Conservation (phyloP, 495 filamentous ascomycete genomes). For the Hyaloscypha finlandica region DNA sequence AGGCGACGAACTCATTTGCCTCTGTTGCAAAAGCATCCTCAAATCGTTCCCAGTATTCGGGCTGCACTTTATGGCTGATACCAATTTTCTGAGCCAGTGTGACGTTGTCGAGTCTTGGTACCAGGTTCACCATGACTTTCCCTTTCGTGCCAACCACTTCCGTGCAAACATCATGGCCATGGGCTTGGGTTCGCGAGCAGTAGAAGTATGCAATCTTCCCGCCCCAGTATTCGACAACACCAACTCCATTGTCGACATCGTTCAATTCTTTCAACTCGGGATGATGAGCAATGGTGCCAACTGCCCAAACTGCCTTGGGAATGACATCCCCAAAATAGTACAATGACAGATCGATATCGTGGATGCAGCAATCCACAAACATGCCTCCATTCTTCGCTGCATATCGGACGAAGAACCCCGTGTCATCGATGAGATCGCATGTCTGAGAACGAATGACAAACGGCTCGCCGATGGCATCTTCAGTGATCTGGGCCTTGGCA, state of each 20-base stretch:
- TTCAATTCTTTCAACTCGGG: constrained; percentile 34
- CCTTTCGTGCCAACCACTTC: constrained; percentile 39
- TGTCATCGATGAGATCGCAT: constrained; percentile 44
- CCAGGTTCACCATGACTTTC: constrained; percentile 37
- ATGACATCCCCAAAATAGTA: constrained; percentile 43
- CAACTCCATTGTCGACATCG: constrained; percentile 40
- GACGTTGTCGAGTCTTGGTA: constrained; percentile 33
- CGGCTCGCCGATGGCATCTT: constrained; percentile 39
- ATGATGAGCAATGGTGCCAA: constrained; percentile 31
- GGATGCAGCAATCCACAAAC: constrained; percentile 50
- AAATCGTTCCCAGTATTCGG: constrained; percentile 37
- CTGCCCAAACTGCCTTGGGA: constrained; percentile 35
- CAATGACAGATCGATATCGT: constrained; percentile 50
- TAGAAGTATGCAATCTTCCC: constrained; percentile 42
- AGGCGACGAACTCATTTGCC: constrained; percentile 36
- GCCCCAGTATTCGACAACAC: constrained; percentile 39
- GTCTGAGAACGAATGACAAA: constrained; percentile 48
- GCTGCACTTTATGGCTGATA: constrained; percentile 34
- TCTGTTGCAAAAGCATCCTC: constrained; percentile 36
- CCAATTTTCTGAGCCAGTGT: constrained; percentile 27
- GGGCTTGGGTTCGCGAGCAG: constrained; percentile 37
- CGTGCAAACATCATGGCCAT: constrained; percentile 37
- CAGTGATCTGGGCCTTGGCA: constrained; percentile 23
- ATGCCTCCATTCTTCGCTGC: constrained; percentile 46
- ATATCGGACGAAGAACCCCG: constrained; percentile 50